phyloP scores from a whole-genome alignment of 208 protist genomes.

The Tritrichomonas foetus region DNA sequence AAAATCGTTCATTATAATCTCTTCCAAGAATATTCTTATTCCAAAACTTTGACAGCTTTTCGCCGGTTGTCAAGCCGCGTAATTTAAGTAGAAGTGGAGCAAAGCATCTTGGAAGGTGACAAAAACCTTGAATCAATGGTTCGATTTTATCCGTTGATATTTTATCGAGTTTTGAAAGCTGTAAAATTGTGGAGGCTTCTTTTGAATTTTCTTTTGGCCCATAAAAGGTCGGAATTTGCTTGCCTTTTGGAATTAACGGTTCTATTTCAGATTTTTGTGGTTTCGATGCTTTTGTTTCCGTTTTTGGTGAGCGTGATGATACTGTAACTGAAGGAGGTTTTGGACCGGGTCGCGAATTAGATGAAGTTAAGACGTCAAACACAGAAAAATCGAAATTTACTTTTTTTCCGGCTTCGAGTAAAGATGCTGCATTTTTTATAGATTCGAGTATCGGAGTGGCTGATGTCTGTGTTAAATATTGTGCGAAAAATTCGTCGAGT shows the following conservation, averaged over 20 bases:
- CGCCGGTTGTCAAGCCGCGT: not conserved
- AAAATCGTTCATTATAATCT: constrained; percentile 36
- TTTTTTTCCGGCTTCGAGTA: not conserved
- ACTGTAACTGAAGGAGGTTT: not conserved
- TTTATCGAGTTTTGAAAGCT: not conserved
- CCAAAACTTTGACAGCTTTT: not conserved
- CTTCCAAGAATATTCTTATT: not conserved
- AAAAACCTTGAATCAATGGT: not conserved
- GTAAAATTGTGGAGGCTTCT: not conserved
- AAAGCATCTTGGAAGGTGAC: constrained; percentile 6
- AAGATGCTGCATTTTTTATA: not conserved
- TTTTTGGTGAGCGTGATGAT: not conserved
- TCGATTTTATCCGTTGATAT: not conserved
- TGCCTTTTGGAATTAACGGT: not conserved
- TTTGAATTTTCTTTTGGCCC: not conserved
- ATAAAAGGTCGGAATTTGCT: not conserved
- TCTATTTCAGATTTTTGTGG: not conserved
- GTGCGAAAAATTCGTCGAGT: not conserved
- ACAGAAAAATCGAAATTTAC: constrained; percentile 37
- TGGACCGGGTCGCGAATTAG: not conserved
- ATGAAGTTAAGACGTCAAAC: not conserved
- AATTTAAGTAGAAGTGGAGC: not conserved
- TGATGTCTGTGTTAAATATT: not conserved
- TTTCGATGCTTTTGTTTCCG: not conserved
- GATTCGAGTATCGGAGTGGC: not conserved